Conservation (phyloP, 2,329 filamentous ascomycete genomes). For the Emergomyces pasteurianus region DNA sequence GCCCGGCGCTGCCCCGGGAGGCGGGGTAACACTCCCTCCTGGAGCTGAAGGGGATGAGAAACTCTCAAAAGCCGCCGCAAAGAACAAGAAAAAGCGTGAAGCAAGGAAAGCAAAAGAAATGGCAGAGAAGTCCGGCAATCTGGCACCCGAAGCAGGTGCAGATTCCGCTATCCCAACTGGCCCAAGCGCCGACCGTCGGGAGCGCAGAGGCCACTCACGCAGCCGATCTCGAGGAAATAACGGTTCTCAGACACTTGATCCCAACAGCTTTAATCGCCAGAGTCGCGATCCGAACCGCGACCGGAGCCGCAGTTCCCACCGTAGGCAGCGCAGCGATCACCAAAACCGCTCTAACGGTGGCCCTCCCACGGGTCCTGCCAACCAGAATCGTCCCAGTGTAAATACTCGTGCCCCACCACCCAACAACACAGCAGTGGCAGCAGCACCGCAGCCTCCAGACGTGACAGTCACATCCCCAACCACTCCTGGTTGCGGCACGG, state of each 20-base stretch:
- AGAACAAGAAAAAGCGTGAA: conserved; percentile 98
- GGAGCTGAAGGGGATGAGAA: conserved; percentile 56
- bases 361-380: background rate
- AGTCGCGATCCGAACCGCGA: conserved; percentile 17
- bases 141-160: conserved; percentile 5
- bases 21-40: conserved; percentile 53
- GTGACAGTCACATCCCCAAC: conserved; percentile 22
- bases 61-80: conserved; percentile 71
- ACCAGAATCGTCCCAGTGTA: conserved; percentile 8
- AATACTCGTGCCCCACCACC: conserved; percentile 17
- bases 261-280: conserved; percentile 27
- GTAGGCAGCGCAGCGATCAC: conserved; percentile 16
- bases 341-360: conserved; percentile 7
- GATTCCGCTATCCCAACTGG: conserved; percentile 1
- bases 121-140: conserved; percentile 45
- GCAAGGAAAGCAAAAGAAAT: conserved; percentile 82
- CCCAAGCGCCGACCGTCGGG: conserved; percentile 53
- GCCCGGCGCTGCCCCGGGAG: conserved; percentile 57
- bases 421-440: conserved; percentile 26
- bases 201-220: conserved; percentile 42
- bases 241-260: conserved; percentile 14
- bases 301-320: conserved; percentile 18
- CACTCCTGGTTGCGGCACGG: conserved; percentile 18
- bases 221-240: conserved; percentile 38
- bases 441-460: conserved; percentile 11